Evolutionary conservation across 2,329 filamentous ascomycete species (phyloP).

Genomic region (Cadophora luteo-olivacea): DNA sequence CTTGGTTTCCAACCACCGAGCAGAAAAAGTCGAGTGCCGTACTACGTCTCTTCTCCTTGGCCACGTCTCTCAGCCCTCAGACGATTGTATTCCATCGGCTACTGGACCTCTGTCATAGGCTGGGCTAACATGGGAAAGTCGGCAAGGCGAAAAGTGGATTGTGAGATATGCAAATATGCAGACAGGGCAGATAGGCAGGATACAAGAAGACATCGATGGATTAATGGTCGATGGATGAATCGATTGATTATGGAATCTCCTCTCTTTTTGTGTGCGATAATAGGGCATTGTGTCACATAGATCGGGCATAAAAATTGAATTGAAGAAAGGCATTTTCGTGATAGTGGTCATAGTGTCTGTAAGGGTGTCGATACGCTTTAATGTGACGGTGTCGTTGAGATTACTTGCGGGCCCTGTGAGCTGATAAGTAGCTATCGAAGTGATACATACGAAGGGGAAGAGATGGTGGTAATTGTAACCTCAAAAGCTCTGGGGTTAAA

Average conservation of each 20-base stretch:
- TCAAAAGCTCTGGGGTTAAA: too few species aligned
- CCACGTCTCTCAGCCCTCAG: not conserved
- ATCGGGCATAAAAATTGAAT: constrained; percentile 21
- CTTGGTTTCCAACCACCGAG: not conserved
- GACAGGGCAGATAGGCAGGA: not conserved
- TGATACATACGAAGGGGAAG: too few species aligned
- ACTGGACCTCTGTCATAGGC: constrained; percentile 2
- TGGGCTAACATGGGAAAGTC: not conserved
- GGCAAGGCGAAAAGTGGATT: not conserved
- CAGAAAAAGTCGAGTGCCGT: not conserved
- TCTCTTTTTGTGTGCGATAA: constrained; percentile 25
- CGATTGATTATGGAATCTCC: constrained; percentile 12
- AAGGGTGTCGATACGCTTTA: not conserved
- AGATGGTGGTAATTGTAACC: too few species aligned
- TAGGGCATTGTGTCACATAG: constrained; percentile 18
- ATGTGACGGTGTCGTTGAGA: not conserved
- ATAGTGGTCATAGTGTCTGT: not conserved
- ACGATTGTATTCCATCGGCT: not conserved
- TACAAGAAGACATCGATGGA: constrained; percentile 9
- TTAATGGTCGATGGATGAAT: not conserved
- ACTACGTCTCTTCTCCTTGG: not conserved
- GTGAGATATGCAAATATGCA: not conserved
- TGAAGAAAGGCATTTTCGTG: not conserved
- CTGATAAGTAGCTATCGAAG: too few species aligned
- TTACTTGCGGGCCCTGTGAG: not conserved